These are phyloP conservation scores for Canariomyces notabilis DNA, from an alignment of 2,329 filamentous ascomycete genomes.

Conservation along the genomic window DNA sequence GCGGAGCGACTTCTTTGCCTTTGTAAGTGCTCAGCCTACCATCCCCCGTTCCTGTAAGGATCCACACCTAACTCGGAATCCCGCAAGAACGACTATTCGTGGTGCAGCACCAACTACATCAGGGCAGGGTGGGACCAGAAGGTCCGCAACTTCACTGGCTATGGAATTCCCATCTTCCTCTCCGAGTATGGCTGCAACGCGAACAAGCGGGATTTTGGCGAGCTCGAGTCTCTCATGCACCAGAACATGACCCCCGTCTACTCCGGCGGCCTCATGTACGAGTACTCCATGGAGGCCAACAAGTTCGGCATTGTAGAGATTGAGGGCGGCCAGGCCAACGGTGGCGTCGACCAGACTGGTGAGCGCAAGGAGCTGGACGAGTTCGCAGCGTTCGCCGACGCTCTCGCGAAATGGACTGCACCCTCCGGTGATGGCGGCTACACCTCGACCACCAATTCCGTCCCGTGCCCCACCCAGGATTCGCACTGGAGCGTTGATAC, in stretches of 20 bases:
- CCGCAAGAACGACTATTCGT: constrained; percentile 72
- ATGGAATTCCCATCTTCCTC: constrained; percentile 86
- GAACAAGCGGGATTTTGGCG: constrained; percentile 75
- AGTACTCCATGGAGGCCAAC: constrained; percentile 79
- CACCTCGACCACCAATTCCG: constrained; percentile 41
- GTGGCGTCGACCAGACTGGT: constrained; percentile 20
- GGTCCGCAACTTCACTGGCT: constrained; percentile 80
- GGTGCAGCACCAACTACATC: constrained; percentile 69
- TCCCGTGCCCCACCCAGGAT: constrained; percentile 46
- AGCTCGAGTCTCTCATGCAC: constrained; percentile 75
- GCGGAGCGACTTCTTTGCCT: constrained; percentile 84
- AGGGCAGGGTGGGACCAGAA: constrained; percentile 80
- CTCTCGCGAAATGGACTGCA: constrained; percentile 44
- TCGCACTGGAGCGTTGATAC: constrained; percentile 47
- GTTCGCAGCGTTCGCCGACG: constrained; percentile 51
- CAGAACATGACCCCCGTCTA: constrained; percentile 80
- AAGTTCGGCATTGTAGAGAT: constrained; percentile 76
- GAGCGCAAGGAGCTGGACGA: constrained; percentile 48
- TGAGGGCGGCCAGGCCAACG: constrained; percentile 45
- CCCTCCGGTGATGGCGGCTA: constrained; percentile 49
- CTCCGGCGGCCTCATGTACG: constrained; percentile 94
- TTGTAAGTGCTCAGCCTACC: constrained; percentile 37
- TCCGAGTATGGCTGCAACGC: constrained; percentile 90
- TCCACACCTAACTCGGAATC: not conserved
- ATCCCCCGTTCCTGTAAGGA: not conserved